Evolutionary conservation across 2,329 filamentous ascomycete genomes (phyloP), one percentile per base, ranked within the genome.

Genomic region (Paracoccidioides brasiliensis): DNA sequence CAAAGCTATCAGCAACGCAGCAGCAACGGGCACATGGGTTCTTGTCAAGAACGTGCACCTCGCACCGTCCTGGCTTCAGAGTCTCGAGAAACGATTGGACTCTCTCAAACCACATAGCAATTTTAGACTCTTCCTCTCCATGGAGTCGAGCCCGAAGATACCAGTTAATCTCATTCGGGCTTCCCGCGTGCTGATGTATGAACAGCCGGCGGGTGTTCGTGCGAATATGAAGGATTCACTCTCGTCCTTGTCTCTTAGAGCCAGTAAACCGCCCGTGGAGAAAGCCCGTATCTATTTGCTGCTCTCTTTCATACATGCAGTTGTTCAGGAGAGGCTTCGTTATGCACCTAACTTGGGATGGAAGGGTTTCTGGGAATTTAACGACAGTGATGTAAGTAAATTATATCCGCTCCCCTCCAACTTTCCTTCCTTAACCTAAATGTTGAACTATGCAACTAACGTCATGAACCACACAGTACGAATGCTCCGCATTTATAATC

Each of bases 361-460:
- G 93, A 96, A 95, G 76, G 89, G 90, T 54, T 95, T 96, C 79
- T 98, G 94, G 93, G 94, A 98, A 72, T 98, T 98, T 72, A 98
- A 98, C 69, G 94, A 98, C 72, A 95, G 90, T 64, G 93, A 98
- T 73, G 88, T 94, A 81, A 86, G 88, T 94, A 81, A 86, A 88
- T 48, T 84, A 15, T 28, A 41, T 41, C 33, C 7, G 9, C 8
- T 32, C 33, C 6, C 7, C 22, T n/a, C 14, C 12, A 28, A 32
- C 28, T 30, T 46, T 8, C n/a, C 32, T 28, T 22, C 22, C 22
- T 22, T 22, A 22, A 22, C n/a, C 6, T 4, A 28, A 12, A 56
- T 50, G 55, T 49, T 30, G 48, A 15, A 14, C 38, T 45, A 45
- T 3, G 40, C 48, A n/a, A 30, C 45, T 48, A 35, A 48, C 3